Percentiles rank a stretch among this genome's conserved stretches.
Conservation (phyloP, 176 grass and related monocot genomes). For the Otatea glauca region DNA sequence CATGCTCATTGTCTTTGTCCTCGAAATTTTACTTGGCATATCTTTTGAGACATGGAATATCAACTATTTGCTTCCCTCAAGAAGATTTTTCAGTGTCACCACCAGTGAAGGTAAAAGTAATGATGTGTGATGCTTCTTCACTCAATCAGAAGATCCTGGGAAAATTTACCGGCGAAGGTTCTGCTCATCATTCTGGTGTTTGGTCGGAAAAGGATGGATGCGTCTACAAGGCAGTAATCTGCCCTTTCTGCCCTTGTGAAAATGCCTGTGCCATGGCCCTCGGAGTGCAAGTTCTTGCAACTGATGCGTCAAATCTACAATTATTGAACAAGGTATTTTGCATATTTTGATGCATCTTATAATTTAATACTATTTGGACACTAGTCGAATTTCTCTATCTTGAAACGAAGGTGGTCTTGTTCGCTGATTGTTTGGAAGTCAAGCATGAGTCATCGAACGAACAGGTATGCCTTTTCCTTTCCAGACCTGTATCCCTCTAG, state of each 20-base stretch:
- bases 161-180: conserved; percentile 31
- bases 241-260: conserved; percentile 58
- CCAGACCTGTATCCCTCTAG: background rate
- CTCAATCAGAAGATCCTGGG: conserved; percentile 58
- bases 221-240: conserved; percentile 67
- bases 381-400: conserved; percentile 22
- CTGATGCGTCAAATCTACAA: conserved; percentile 65
- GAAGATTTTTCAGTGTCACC: conserved; percentile 23
- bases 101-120: conserved; percentile 42
- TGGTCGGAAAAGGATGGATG: conserved; percentile 93
- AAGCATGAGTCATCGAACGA: conserved; percentile 47
- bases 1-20: conserved; percentile 51
- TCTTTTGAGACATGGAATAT: conserved; percentile 60
- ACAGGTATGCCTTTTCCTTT: conserved; percentile 55
- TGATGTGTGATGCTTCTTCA: conserved; percentile 63
- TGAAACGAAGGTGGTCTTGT: conserved; percentile 73
- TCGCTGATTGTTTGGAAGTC: conserved; percentile 67
- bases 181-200: conserved; percentile 44
- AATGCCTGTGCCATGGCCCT: conserved; percentile 41
- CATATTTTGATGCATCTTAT: conserved; percentile 16
- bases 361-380: conserved; percentile 14
- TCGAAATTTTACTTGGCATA: conserved; percentile 68
- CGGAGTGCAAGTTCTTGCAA: conserved; percentile 78
- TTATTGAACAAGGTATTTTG: conserved; percentile 67
- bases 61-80: conserved; percentile 16